Percentiles rank a stretch among this genome's conserved stretches.
These are phyloP conservation scores for Danielozyma ontarioensis DNA, from an alignment of 805 yeast genomes.

Conservation along the genomic window DNA sequence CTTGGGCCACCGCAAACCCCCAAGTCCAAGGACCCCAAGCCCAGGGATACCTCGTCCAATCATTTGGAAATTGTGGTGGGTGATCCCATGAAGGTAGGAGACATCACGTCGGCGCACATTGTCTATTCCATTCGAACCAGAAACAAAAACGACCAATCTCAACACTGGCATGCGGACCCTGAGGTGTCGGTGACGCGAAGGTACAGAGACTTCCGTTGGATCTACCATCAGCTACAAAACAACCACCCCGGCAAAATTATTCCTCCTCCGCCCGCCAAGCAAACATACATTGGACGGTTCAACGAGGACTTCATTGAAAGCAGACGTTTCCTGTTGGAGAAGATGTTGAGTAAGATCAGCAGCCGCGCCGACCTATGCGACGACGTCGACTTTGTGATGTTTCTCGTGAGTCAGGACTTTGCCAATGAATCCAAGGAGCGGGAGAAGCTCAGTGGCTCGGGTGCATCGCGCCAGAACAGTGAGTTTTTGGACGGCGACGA, in stretches of 20 bases:
- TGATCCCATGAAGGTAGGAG: slow-evolving; percentile 91
- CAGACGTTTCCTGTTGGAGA: slow-evolving; percentile 77
- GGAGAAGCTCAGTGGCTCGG: slow-evolving; percentile 54
- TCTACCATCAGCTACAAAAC: slow-evolving; percentile 79
- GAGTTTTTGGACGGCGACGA: slow-evolving; percentile 34
- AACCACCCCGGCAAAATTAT: slow-evolving; percentile 87
- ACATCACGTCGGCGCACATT: slow-evolving; percentile 80
- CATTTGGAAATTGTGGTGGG: slow-evolving; percentile 68
- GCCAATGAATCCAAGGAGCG: slow-evolving; percentile 62
- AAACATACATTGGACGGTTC: slow-evolving; percentile 88
- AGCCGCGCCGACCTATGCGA: slow-evolving; percentile 49
- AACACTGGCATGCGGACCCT: slow-evolving; percentile 7
- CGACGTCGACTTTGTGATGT: slow-evolving; percentile 75
- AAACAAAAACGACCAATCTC: slow-evolving; percentile 39
- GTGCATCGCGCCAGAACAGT: slow-evolving; percentile 35
- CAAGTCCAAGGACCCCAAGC: slow-evolving; percentile 4
- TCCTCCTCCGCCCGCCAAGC: slow-evolving; percentile 92
- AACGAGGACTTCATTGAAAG: slow-evolving; percentile 86
- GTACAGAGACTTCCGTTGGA: slow-evolving; percentile 91
- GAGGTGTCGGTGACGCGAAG: slow-evolving; percentile 61
- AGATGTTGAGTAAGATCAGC: slow-evolving; percentile 75
- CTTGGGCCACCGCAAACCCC: slow-evolving; percentile 13
- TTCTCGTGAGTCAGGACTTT: slow-evolving; percentile 72
- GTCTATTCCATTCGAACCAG: slow-evolving; percentile 74
- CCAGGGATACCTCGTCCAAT: slow-evolving; percentile 12